Percentiles rank a stretch among this genome's conserved stretches.
Conservation (phyloP, 805 yeast species). For the Candida oleophila region DNA sequence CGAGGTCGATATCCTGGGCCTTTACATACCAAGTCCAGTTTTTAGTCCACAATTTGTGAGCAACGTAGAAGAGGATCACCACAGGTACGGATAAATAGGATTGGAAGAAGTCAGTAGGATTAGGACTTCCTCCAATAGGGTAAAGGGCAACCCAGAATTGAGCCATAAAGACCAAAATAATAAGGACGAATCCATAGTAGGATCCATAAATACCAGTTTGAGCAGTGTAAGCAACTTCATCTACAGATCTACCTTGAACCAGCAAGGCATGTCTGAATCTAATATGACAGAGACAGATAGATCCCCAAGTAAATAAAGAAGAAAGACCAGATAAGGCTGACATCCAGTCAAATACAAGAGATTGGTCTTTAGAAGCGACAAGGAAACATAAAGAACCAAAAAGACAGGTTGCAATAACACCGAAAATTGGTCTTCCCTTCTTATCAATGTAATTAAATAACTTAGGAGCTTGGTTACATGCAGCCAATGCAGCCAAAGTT, state of each 20-base stretch:
- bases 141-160: slow-evolving; percentile 43
- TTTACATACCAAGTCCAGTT: slow-evolving; percentile 37
- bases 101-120: slow-evolving; percentile 33
- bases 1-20: slow-evolving; percentile 37
- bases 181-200: slow-evolving; percentile 28
- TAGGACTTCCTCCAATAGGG: slow-evolving; percentile 37
- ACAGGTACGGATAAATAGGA: slow-evolving; percentile 39
- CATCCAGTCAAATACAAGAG: slow-evolving; percentile 38
- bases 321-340: slow-evolving; percentile 41
- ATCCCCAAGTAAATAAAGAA: slow-evolving; percentile 41
- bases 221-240: slow-evolving; percentile 34
- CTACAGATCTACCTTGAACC: slow-evolving; percentile 32
- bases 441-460: slow-evolving; percentile 69
- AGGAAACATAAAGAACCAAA: slow-evolving; percentile 61
- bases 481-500: slow-evolving; percentile 65
- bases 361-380: slow-evolving; percentile 43
- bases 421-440: slow-evolving; percentile 75
- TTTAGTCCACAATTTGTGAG: slow-evolving; percentile 38
- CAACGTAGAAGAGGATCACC: slow-evolving; percentile 36
- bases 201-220: slow-evolving; percentile 41
- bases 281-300: slow-evolving; percentile 39
- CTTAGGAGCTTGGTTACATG: slow-evolving; percentile 62
- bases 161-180: slow-evolving; percentile 37
- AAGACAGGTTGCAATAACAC: slow-evolving; percentile 52
- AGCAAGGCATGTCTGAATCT: slow-evolving; percentile 39